A percentile compares a stretch with the other conserved stretches of the same genome.
Conservation (phyloP, 352 stramenopile genomes). For the Halophytophthora batemanensis region DNA sequence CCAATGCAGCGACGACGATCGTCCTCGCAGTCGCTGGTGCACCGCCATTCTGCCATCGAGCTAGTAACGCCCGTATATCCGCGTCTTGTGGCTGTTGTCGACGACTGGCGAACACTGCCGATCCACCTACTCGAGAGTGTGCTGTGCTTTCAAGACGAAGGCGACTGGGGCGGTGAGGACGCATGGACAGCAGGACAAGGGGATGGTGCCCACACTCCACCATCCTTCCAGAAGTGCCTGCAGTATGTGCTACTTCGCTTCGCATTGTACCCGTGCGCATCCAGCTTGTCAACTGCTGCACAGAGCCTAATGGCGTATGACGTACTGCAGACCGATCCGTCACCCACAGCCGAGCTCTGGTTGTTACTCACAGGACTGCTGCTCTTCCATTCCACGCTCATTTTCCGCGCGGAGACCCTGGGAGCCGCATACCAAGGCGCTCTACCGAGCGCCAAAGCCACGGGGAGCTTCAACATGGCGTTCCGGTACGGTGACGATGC, state of each 20-base stretch:
- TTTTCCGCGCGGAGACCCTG: slow-evolving; percentile 18
- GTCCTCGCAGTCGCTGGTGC: slow-evolving; percentile 19
- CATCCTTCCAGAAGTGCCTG: slow-evolving; percentile 37
- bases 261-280: slow-evolving; percentile 21
- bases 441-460: slow-evolving; percentile 4
- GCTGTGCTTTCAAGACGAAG: slow-evolving; percentile 28
- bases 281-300: slow-evolving; percentile 14
- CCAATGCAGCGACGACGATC: slow-evolving; percentile 1
- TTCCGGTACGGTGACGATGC: slow-evolving; percentile 18
- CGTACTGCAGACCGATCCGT: neutral
- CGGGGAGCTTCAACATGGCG: neutral
- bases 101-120: slow-evolving; percentile 15
- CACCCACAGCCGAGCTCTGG: slow-evolving; percentile 9
- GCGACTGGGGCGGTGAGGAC: slow-evolving; percentile 1
- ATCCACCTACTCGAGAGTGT: slow-evolving; percentile 24
- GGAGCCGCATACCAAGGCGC: slow-evolving; percentile 6
- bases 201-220: neutral
- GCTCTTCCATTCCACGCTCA: slow-evolving; percentile 38
- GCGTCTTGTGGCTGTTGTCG: slow-evolving; percentile 25
- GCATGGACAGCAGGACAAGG: neutral
- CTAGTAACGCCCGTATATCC: slow-evolving; percentile 29
- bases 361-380: slow-evolving; percentile 36
- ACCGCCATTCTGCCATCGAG: slow-evolving; percentile 20
- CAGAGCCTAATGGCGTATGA: slow-evolving; percentile 14
- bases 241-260: slow-evolving; percentile 40